Percentiles rank a stretch among this genome's conserved stretches.
Conservation (phyloP, 192 early-diverging fungal genomes). For the Obelidium mucronatum region DNA sequence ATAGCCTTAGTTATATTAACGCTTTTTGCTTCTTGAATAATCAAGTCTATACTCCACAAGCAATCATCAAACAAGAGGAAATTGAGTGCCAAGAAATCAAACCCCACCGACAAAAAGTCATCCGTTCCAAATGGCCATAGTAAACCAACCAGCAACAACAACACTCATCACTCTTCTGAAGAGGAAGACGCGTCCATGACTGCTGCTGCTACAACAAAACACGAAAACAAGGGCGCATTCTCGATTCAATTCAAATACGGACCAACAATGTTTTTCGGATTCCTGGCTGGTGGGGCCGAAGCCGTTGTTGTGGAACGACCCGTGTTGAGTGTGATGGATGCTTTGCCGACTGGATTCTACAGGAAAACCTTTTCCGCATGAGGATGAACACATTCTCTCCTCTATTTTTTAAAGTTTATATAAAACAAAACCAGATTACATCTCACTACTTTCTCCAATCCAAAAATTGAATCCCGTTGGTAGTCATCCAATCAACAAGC, state of each 20-base stretch:
- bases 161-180: slow-evolving; percentile 25
- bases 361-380: slow-evolving; percentile 67
- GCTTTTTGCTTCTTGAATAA: too few relatives aligned
- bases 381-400: not conserved
- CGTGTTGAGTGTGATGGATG: slow-evolving; percentile 77
- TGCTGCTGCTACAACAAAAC: not conserved
- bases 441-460: not conserved
- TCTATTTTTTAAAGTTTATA: not conserved
- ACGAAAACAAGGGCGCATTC: slow-evolving; percentile 44
- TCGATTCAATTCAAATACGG: slow-evolving; percentile 82
- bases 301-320: slow-evolving; percentile 92
- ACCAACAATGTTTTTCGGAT: slow-evolving; percentile 81
- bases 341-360: slow-evolving; percentile 82
- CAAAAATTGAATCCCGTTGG: not conserved
- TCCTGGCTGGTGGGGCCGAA: slow-evolving; percentile 67
- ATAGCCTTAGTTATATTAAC: too few relatives aligned
- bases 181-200: too few relatives aligned
- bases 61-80: not conserved
- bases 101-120: slow-evolving; percentile 31
- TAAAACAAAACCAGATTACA: too few relatives aligned
- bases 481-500: not conserved
- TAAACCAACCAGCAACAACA: too few relatives aligned
- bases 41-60: too few relatives aligned
- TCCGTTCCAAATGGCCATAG: too few relatives aligned
- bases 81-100: not conserved